phyloP scores from a whole-genome alignment of 805 yeast species.

The Grigorovia transvaalensis region DNA sequence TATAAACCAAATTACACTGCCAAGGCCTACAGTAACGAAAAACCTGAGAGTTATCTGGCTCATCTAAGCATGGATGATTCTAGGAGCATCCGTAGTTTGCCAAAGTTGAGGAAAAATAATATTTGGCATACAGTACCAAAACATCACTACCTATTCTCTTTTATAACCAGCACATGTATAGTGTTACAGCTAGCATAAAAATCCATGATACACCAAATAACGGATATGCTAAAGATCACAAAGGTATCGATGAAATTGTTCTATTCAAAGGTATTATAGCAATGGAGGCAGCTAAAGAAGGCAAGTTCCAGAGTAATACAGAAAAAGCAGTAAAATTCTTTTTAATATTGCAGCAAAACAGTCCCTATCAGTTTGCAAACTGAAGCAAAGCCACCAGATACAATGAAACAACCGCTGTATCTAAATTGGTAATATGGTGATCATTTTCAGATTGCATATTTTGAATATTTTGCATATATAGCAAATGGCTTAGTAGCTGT shows the following conservation, averaged over 20 bases:
- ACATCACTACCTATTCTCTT: constrained; percentile 36
- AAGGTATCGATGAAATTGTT: constrained; percentile 38
- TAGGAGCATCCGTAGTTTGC: constrained; percentile 38
- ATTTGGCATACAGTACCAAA: constrained; percentile 39
- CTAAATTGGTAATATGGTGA: constrained; percentile 34
- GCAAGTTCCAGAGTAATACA: constrained; percentile 31
- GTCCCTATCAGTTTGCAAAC: constrained; percentile 33
- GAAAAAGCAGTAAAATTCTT: constrained; percentile 33
- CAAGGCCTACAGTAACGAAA: constrained; percentile 35
- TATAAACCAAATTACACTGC: constrained; percentile 36
- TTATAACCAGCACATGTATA: constrained; percentile 36
- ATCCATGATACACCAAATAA: constrained; percentile 36
- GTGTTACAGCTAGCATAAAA: constrained; percentile 29
- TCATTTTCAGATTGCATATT: constrained; percentile 37
- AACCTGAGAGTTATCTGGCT: constrained; percentile 46
- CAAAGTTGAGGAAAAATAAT: constrained; percentile 49
- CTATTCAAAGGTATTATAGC: constrained; percentile 37
- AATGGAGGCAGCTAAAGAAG: constrained; percentile 37
- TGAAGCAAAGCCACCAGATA: constrained; percentile 40
- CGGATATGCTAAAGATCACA: constrained; percentile 37
- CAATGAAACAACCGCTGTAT: constrained; percentile 43
- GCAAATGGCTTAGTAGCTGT: constrained; percentile 42
- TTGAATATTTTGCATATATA: constrained; percentile 42
- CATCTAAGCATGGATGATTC: constrained; percentile 39
- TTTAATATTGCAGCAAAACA: constrained; percentile 21